phyloP scores from a whole-genome alignment of 305 asterid species.

The Solanum hybrid region DNA sequence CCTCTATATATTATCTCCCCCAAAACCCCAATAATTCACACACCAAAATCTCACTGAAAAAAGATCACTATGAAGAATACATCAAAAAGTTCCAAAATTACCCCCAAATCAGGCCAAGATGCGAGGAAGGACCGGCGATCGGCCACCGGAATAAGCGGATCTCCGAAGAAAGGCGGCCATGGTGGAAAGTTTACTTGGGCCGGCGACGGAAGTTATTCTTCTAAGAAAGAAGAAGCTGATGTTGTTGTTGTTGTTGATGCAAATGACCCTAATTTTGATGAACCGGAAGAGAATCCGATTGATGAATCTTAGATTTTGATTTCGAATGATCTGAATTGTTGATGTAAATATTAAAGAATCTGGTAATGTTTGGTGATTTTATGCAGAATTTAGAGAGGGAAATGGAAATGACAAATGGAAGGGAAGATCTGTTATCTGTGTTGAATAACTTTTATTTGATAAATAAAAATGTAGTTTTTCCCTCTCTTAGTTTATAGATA shows the following conservation, averaged over 20 bases:
- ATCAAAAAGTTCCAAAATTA: slow-evolving; percentile 13
- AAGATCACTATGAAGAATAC: slow-evolving; percentile 19
- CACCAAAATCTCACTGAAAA: not conserved
- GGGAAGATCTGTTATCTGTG: not conserved
- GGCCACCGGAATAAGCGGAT: slow-evolving; percentile 42
- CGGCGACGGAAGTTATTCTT: slow-evolving; percentile 40
- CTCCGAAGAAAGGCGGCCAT: slow-evolving; percentile 71
- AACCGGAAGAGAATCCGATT: slow-evolving; percentile 9
- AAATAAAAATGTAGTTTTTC: not conserved
- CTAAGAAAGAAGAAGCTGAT: slow-evolving; percentile 8
- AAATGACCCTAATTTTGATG: slow-evolving; percentile 51
- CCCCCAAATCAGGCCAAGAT: slow-evolving; percentile 22
- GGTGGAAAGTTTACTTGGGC: slow-evolving; percentile 83
- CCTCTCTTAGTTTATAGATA: not conserved
- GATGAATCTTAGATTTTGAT: not conserved
- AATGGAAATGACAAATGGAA: not conserved
- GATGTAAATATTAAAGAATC: not conserved
- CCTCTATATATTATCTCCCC: not conserved
- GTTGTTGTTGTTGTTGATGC: slow-evolving; percentile 22
- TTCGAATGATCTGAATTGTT: not conserved
- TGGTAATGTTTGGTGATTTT: not conserved
- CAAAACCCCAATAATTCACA: not conserved
- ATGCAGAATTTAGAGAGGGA: not conserved
- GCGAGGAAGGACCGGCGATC: slow-evolving; percentile 45
- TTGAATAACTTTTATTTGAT: not conserved